phyloP scores from a whole-genome alignment of 495 filamentous ascomycete genomes.

The Penicillium antarcticum region DNA sequence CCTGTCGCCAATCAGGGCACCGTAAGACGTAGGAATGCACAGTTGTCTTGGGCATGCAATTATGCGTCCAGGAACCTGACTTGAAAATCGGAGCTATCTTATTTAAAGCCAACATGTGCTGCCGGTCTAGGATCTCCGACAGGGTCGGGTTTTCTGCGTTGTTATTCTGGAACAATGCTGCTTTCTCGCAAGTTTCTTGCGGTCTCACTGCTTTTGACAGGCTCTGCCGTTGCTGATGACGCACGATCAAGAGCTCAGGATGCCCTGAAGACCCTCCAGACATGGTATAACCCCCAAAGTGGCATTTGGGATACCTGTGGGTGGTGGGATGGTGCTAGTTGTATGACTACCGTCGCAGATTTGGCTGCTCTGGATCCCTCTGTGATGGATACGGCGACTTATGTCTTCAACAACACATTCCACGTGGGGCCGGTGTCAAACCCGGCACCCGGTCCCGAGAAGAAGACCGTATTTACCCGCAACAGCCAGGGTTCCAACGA shows the following conservation, averaged over 20 bases:
- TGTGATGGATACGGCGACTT: constrained; percentile 22
- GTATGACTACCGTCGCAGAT: constrained; percentile 60
- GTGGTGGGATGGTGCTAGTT: constrained; percentile 79
- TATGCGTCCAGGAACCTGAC: constrained; percentile 9
- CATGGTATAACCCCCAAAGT: constrained; percentile 58
- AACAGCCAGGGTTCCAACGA: constrained; percentile 1
- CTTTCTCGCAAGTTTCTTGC: constrained; percentile 6
- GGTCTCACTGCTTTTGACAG: constrained; percentile 3
- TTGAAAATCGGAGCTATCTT: constrained; percentile 3
- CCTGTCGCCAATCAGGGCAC: constrained; percentile 18
- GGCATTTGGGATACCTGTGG: constrained; percentile 65
- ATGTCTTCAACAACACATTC: constrained; percentile 44
- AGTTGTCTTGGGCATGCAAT: constrained; percentile 8
- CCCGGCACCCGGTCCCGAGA: constrained; percentile 19
- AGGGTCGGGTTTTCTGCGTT: not conserved
- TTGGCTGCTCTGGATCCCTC: constrained; percentile 48
- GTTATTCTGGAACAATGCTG: constrained; percentile 9
- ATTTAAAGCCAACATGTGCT: constrained; percentile 9
- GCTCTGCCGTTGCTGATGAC: constrained; percentile 13
- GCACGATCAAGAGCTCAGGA: constrained; percentile 36
- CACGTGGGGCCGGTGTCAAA: constrained; percentile 26
- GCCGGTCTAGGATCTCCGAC: not conserved
- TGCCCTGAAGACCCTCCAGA: constrained; percentile 51
- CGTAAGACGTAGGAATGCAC: constrained; percentile 12
- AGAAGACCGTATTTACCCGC: constrained; percentile 9